Conservation (phyloP, 106 monocot species). For the Amphibolis antarctica region DNA sequence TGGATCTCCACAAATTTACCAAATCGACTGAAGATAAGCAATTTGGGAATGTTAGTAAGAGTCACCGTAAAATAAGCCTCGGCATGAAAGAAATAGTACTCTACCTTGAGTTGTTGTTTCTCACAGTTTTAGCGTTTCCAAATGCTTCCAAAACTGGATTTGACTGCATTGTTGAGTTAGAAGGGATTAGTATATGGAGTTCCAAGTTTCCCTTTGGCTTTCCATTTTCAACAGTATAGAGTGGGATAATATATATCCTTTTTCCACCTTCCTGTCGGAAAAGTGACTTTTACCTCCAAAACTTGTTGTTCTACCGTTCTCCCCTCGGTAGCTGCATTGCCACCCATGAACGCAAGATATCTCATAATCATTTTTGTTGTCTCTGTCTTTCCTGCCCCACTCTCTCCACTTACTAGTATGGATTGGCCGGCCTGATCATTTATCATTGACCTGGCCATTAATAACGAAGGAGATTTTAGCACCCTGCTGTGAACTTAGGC, state of each 20-base stretch:
- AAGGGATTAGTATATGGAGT: background rate
- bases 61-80: background rate
- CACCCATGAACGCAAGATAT: conserved; percentile 94
- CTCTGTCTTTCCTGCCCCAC: conserved; percentile 95
- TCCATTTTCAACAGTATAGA: background rate
- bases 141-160: conserved; percentile 98
- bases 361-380: conserved; percentile 98
- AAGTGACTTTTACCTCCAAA: conserved; percentile 50
- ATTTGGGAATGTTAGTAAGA: background rate
- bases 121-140: conserved; percentile 90
- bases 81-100: background rate
- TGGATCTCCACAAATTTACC: conserved; percentile 98
- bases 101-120: conserved; percentile 96
- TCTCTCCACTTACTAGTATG: conserved; percentile 89
- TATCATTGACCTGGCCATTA: conserved; percentile 60
- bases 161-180: conserved; percentile 33
- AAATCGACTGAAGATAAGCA: conserved; percentile 49
- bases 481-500: background rate
- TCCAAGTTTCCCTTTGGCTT: too few relatives aligned
- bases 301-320: conserved; percentile 96
- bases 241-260: background rate
- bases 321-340: conserved; percentile 67
- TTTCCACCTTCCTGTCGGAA: background rate
- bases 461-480: background rate
- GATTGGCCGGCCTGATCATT: conserved; percentile 82